phyloP scores from a whole-genome alignment of 805 yeast genomes.

The Vanderwaltozyma yarrowii region DNA sequence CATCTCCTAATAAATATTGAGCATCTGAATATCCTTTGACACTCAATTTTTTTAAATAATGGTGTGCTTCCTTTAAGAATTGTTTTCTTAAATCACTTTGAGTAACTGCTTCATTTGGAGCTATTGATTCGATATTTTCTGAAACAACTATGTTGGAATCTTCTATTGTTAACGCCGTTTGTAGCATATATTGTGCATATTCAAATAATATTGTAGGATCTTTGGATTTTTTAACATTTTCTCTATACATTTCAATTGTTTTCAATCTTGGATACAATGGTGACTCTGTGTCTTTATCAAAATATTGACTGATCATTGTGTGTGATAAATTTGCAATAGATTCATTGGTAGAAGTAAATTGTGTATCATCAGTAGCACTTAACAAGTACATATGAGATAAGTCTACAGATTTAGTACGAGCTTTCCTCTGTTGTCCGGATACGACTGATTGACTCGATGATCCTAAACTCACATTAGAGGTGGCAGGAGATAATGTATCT shows the following conservation, averaged over 20 bases:
- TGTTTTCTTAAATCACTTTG: conserved; percentile 35
- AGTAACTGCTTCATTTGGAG: conserved; percentile 2
- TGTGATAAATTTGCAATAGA: conserved; percentile 43
- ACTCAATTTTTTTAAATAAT: conserved; percentile 57
- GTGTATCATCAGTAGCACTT: conserved; percentile 26
- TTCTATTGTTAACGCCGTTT: conserved; percentile 63
- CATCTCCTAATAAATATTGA: conserved; percentile 87
- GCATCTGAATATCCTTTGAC: conserved; percentile 83
- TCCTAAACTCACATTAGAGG: not conserved
- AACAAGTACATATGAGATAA: conserved; percentile 33
- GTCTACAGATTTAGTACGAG: conserved; percentile 31
- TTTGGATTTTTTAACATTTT: conserved; percentile 73
- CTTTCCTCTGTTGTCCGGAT: conserved; percentile 4
- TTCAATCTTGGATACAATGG: conserved; percentile 63
- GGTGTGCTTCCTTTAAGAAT: conserved; percentile 67
- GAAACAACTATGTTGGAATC: conserved; percentile 7
- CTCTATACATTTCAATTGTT: conserved; percentile 78
- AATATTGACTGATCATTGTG: conserved; percentile 39
- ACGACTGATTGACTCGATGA: not conserved
- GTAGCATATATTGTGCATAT: conserved; percentile 83
- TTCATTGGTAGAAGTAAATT: conserved; percentile 31
- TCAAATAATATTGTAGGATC: conserved; percentile 84
- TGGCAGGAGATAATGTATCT: not conserved
- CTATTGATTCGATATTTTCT: not conserved
- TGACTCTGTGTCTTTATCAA: conserved; percentile 38